Base-by-base conservation (phyloP, 768 basidiomycete genomes). In the Rhizopogon sp. region DNA sequence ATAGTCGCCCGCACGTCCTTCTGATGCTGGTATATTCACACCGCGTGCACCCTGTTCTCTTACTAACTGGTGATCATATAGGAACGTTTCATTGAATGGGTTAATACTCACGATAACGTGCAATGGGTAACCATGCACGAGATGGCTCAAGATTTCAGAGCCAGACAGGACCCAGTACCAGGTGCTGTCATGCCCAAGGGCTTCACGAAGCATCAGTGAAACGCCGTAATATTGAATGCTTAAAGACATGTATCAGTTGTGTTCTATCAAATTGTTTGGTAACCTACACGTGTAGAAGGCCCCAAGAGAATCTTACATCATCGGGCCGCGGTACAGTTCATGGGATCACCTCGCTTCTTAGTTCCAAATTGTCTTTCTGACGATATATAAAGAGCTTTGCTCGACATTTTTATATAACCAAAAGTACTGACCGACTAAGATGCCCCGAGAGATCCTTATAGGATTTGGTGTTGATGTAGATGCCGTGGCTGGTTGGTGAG, bases 11-110 rank as follows among this genome's bases (percentile, higher is more conserved):
- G 8, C 88, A 91, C 61, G 83, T 89, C 13, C 71, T 89, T 10
- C 74, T 89, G 44, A 88, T 89, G 83, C 79, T 90, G 53, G 84
- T 82, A 64, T 70, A 72, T 29, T n/a, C 29, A 17, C 4, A 3
- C 11, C 31, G 17, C 20, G 25, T n/a, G 16, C 20, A 16, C 8
- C 5, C 10, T 16, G 14, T 22, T 16, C 20, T 49, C 31, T n/a
- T 3, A 49, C 22, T 25, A 25, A 37, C 33, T 37, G 20, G 14
- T 6, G 3, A 49, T 49, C 35, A 28, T 56, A 28, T 56, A 85
- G 80, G 84, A 88, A 62, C 76, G 84, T 46, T 86, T 88, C 66
- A 87, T 89, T 58, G 82, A 87, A 62, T 87, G 85, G 83, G 73
- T 88, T 46, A 86, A 87, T 62, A 81, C 78, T 6, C 85, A 87